Base-by-base conservation (phyloP, 1,284 basidiomycete species). In the Pyrrhoderma noxium region DNA sequence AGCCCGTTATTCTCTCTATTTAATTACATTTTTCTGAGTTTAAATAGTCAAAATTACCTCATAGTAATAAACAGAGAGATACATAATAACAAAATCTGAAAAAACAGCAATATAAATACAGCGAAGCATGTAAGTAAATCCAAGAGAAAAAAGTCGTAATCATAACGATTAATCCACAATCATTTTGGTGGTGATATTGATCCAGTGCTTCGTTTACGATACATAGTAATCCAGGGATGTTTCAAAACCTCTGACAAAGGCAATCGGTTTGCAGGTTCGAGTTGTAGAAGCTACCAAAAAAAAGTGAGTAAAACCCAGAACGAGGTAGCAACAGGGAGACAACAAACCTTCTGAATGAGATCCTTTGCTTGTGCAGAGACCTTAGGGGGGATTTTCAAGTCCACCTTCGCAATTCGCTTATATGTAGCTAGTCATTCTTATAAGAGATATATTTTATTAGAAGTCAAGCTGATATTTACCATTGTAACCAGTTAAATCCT, bases 141-240 rank as follows among this genome's bases (percentile, higher is more conserved):
- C 27, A 31, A 31, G 5, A n/a, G n/a, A n/a, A n/a, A n/a, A n/a
- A 37, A 37, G n/a, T 37, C 35, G 14, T 18, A 40, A 5, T 16
- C 38, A 40, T 18, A 40, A 21, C 5, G 19, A n/a, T 16, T 40
- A 14, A 16, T 16, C 5, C 8, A 14, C 5, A 40, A 5, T 14
- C 38, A 31, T 31, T 31, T 5, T 31, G 27, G 19, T 3, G 18
- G 25, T 25, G 46, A 2, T 4, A 22, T n/a, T 13, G 46, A 38
- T 18, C 23, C 35, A 37, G 14, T 35, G 8, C 27, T 36, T 36
- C 52, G 47, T 34, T 54, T 54, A 31, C 79, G 70, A 58, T 95
- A 85, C 65, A 82, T 89, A 55, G 88, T 74, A 57, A 99, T 87
- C 95, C 96, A 99, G 8, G 94, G 93, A 63, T 98, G 96, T 8